These are phyloP conservation scores for Blastocystis sp. DNA, from an alignment of 352 stramenopile genomes.

Conservation along the genomic window DNA sequence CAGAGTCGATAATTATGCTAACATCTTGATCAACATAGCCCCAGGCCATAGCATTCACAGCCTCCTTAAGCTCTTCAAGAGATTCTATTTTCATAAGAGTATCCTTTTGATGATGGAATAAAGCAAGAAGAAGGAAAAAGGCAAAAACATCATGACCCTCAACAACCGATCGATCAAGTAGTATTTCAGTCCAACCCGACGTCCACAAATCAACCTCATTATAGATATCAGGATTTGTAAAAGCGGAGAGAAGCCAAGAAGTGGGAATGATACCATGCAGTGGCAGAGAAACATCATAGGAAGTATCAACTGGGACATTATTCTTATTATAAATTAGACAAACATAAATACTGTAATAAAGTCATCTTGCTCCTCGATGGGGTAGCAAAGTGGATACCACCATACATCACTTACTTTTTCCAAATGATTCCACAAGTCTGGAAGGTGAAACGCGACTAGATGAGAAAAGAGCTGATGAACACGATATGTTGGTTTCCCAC, in stretches of 20 bases:
- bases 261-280: background rate
- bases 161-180: background rate
- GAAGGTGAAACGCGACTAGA: background rate
- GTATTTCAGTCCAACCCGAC: background rate
- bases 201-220: background rate
- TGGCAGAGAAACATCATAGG: background rate
- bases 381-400: background rate
- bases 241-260: background rate
- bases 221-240: background rate
- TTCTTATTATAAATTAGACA: background rate
- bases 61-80: background rate
- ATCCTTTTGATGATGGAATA: background rate
- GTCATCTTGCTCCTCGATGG: slow-evolving; percentile 16
- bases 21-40: background rate
- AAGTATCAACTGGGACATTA: too few relatives aligned
- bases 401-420: background rate
- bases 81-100: background rate
- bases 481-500: background rate
- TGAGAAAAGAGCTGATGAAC: background rate
- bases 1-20: background rate
- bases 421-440: background rate
- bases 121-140: background rate
- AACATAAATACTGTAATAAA: background rate
- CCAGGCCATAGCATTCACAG: background rate
- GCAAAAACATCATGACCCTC: background rate